Base-by-base conservation (phyloP, 371 early-diverging fungal species). In the Mucor indicus region DNA sequence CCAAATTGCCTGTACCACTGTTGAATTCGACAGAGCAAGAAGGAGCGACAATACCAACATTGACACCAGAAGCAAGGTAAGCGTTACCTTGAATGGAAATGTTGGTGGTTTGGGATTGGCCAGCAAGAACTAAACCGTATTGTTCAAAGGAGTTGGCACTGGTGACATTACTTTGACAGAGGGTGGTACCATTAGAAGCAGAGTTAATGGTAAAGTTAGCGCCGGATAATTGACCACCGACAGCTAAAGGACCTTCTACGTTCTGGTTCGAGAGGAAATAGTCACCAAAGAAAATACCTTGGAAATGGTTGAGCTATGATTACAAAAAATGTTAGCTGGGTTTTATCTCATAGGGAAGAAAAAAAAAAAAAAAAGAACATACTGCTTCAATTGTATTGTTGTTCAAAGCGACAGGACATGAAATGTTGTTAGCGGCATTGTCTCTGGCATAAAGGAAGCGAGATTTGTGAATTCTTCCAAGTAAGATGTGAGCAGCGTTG, bases 401-500 rank as follows among this genome's bases (percentile, higher is more conserved):
- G 11, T 10, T 17, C 3, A 42, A 24, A 4, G 22, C 27, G 27
- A 42, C 12, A 42, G 42, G 42, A 16, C 42, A 42, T 15, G 30
- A 22, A 19, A 10, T 9, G 16, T 24, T 27, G 27, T 25, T 9
- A 29, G 42, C 16, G 17, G 9, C 17, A 16, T 29, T 17, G 27
- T 6, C 1, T 27, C 13, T 16, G n/a, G 42, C 0, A 11, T 27
- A 42, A n/a, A 42, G 29, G 11, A 15, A 27, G 4, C 27, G 42
- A 10, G 42, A 42, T 16, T 42, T 42, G 11, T 42, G 27, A 11
- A 42, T 17, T 15, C 17, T 42, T n/a, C 42, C 42, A 17, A 42
- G 36, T 11, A 42, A 66, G 90, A 39, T 92, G 90, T 19, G 76
- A 74, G 36, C 44, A 63, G 19, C 45, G 38, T 23, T 49, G 45